These are phyloP conservation scores for Conringia planisiliqua DNA, from an alignment of 345 rosid species.

Conservation along the genomic window DNA sequence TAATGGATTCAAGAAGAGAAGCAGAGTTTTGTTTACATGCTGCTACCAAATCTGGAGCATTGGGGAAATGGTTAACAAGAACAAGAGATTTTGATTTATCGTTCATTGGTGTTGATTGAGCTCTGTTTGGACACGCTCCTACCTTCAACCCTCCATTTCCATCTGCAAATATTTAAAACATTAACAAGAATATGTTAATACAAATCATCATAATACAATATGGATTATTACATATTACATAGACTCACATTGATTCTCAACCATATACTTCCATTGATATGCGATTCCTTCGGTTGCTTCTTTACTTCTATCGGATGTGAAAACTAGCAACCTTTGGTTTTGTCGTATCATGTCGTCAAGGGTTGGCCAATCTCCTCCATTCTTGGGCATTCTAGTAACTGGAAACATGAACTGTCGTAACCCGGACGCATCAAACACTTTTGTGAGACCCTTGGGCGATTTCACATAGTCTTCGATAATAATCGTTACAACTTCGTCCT, in stretches of 20 bases:
- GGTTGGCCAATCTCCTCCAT: conserved; percentile 80
- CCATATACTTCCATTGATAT: conserved; percentile 76
- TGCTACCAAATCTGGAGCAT: conserved; percentile 41
- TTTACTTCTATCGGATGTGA: conserved; percentile 69
- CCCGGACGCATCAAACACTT: conserved; percentile 71
- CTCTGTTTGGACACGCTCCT: conserved; percentile 70
- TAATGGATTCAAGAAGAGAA: conserved; percentile 57
- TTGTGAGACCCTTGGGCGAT: conserved; percentile 64
- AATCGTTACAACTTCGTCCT: conserved; percentile 68
- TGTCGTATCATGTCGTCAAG: conserved; percentile 65
- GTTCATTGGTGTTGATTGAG: conserved; percentile 60
- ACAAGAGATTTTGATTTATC: conserved; percentile 57
- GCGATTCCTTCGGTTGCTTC: conserved; percentile 91
- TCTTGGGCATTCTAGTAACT: conserved; percentile 70
- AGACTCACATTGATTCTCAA: conserved; percentile 89
- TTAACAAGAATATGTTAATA: neutral
- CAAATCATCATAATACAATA: neutral
- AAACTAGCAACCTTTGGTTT: conserved; percentile 81
- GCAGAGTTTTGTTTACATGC: conserved; percentile 83
- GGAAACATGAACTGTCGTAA: conserved; percentile 78
- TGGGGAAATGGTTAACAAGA: conserved; percentile 75
- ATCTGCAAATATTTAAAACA: conserved; percentile 40
- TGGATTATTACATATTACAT: neutral
- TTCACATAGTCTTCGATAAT: conserved; percentile 88
- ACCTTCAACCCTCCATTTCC: conserved; percentile 72